phyloP scores from a whole-genome alignment of 805 yeast species.

The Torulaspora microellipsoides region DNA sequence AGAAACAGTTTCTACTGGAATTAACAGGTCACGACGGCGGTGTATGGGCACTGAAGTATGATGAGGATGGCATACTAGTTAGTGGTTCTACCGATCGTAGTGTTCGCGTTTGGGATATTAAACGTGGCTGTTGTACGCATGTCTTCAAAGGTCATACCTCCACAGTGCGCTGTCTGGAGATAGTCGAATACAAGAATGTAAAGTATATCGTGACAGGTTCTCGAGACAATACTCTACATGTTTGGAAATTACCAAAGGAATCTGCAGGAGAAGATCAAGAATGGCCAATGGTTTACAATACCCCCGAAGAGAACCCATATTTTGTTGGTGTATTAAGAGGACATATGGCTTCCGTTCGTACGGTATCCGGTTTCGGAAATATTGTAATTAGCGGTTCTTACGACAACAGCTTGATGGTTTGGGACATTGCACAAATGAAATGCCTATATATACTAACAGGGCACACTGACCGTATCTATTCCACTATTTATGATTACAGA shows the following conservation, averaged over 20 bases:
- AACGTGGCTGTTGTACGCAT: conserved; percentile 82
- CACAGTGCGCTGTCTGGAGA: conserved; percentile 87
- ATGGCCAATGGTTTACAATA: conserved; percentile 30
- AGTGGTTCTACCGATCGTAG: conserved; percentile 95
- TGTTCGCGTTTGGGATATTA: conserved; percentile 89
- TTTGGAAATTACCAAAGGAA: conserved; percentile 72
- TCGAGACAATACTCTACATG: conserved; percentile 75
- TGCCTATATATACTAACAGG: conserved; percentile 75
- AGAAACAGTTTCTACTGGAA: conserved; percentile 59
- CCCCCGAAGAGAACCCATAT: conserved; percentile 48
- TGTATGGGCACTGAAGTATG: conserved; percentile 96
- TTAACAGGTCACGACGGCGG: conserved; percentile 94
- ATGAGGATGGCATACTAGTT: conserved; percentile 63
- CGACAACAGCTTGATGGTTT: conserved; percentile 83
- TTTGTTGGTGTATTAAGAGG: conserved; percentile 67
- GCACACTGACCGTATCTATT: conserved; percentile 82
- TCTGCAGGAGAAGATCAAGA: conserved; percentile 48
- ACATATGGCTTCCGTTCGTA: conserved; percentile 76
- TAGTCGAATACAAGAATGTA: conserved; percentile 58
- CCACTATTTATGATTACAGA: conserved; percentile 75
- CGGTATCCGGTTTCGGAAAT: conserved; percentile 82
- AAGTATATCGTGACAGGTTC: conserved; percentile 85
- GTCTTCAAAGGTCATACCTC: conserved; percentile 88
- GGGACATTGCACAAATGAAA: conserved; percentile 76
- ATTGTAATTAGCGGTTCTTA: conserved; percentile 85